Base-by-base conservation (phyloP, 176 grass and related monocot species). In the Eragrostis curvula region DNA sequence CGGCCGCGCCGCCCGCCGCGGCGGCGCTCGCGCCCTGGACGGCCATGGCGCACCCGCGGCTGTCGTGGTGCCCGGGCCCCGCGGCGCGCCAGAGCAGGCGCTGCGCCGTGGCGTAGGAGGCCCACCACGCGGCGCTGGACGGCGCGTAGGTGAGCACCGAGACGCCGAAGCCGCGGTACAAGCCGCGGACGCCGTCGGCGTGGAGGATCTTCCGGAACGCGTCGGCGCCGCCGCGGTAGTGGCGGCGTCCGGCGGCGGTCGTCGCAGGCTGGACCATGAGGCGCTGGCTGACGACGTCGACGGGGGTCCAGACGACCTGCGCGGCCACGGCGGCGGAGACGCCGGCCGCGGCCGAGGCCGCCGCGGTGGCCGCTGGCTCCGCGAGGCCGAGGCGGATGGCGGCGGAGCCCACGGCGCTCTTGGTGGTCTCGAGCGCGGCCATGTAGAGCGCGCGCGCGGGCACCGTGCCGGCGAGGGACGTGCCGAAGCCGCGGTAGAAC, bases 111-210 rank as follows among this genome's bases (percentile, higher is more conserved):
- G 88, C 84, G 84, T 98, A 98, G 74, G 90, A 85, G 0, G 88
- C 85, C 96, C 96, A 98, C 96, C 96, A 98, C 27, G 93, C 96
- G 45, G 96, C 96, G 78, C 93, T 96, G 48, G 96, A 98, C 28
- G 96, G 96, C 8, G 96, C 96, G 71, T 98, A 98, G 44, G 96
- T 98, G 59, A 98, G 80, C 78, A 98, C 90, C 24, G 96, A 98
- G 61, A 93, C 83, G 43, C 96, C 96, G 84, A 98, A 98, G 3
- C 96, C 96, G 29, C 96, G 88, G 85, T 98, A 98, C 6, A 98
- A 86, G 18, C 96, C 93, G 23, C 85, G 83, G 5, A 91, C 73
- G 72, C 96, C 96, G 71, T 98, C 92, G 8, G 89, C 84, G 41
- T 8, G 47, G 23, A 98, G 73, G 44, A 98, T 96, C 81, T 91